A percentile compares a stretch with the other conserved stretches of the same genome.
Conservation (phyloP, 2,329 filamentous ascomycete species). For the Arthrobotrys sphaeroides region DNA sequence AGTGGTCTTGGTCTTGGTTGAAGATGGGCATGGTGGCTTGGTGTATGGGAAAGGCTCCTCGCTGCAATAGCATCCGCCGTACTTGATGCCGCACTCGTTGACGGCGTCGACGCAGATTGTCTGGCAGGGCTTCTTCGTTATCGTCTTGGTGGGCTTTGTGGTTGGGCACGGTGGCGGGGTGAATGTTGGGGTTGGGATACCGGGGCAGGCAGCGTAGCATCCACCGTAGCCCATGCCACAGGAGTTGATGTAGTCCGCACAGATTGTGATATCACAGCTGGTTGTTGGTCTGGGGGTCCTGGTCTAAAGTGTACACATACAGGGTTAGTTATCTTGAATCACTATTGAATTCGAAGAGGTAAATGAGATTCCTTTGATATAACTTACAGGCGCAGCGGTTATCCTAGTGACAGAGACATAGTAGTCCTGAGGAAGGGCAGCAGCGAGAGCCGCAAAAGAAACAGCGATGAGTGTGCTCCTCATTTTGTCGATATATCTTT, state of each 20-base stretch:
- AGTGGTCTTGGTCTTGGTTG: not conserved
- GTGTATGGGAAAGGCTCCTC: conserved; percentile 17
- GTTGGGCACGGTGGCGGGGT: conserved; percentile 25
- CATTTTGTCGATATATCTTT: conserved; percentile 10
- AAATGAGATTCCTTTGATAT: not conserved
- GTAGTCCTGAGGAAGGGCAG: conserved; percentile 28
- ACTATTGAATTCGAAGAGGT: no score
- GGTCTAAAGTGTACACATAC: not conserved
- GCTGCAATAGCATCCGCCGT: conserved; percentile 55
- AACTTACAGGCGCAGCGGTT: conserved; percentile 23
- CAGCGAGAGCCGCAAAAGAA: conserved; percentile 31
- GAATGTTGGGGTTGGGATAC: conserved; percentile 18
- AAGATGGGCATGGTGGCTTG: conserved; percentile 50
- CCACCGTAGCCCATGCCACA: conserved; percentile 43
- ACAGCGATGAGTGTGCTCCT: conserved; percentile 23
- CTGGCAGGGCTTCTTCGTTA: conserved; percentile 28
- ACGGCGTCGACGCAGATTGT: conserved; percentile 54
- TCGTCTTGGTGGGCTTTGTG: conserved; percentile 26
- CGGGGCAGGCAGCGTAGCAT: conserved; percentile 34
- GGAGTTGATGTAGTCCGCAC: conserved; percentile 51
- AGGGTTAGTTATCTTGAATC: not conserved
- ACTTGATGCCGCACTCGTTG: conserved; percentile 55
- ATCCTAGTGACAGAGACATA: conserved; percentile 5
- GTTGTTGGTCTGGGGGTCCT: conserved; percentile 17
- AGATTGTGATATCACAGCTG: conserved; percentile 25